Percentiles rank a stretch among this genome's conserved stretches.
phyloP scores from a whole-genome alignment of 106 monocot genomes.

The Phalaenopsis equestris region DNA sequence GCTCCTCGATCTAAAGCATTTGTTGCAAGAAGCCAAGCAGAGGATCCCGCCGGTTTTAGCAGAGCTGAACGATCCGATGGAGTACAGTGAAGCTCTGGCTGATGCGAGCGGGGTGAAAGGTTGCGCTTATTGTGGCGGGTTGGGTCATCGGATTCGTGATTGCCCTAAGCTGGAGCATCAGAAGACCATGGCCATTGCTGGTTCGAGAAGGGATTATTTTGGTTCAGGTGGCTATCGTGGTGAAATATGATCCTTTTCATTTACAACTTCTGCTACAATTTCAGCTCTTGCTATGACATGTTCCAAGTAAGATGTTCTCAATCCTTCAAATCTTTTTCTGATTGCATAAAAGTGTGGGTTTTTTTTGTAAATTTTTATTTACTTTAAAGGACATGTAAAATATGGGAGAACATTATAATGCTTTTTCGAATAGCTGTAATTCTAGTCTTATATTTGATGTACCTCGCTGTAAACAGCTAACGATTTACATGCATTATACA shows the following conservation, averaged over 20 bases:
- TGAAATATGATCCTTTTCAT: slow-evolving; percentile 50
- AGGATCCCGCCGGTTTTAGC: slow-evolving; percentile 87
- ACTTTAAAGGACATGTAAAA: too few species aligned
- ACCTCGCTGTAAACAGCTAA: too few species aligned
- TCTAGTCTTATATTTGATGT: too few species aligned
- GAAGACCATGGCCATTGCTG: slow-evolving; percentile 79
- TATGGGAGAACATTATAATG: too few species aligned
- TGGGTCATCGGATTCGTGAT: slow-evolving; percentile 74
- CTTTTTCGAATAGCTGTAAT: too few species aligned
- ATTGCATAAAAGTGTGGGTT: too few species aligned
- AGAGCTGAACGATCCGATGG: slow-evolving; percentile 85
- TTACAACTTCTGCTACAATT: too few species aligned
- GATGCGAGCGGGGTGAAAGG: slow-evolving; percentile 84
- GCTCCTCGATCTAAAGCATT: slow-evolving; percentile 79
- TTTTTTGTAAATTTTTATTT: too few species aligned
- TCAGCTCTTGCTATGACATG: too few species aligned
- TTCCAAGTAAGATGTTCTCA: too few species aligned
- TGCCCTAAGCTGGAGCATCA: slow-evolving; percentile 96
- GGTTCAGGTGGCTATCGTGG: slow-evolving; percentile 87
- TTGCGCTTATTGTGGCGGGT: slow-evolving; percentile 90
- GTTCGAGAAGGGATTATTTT: slow-evolving; percentile 80
- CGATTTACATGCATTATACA: too few species aligned
- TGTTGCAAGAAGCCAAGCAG: slow-evolving; percentile 90
- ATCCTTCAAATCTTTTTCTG: too few species aligned
- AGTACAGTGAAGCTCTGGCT: slow-evolving; percentile 59